Evolutionary conservation across 169 alveolate species (phyloP).

Genomic region (Plasmodium gonderi): DNA sequence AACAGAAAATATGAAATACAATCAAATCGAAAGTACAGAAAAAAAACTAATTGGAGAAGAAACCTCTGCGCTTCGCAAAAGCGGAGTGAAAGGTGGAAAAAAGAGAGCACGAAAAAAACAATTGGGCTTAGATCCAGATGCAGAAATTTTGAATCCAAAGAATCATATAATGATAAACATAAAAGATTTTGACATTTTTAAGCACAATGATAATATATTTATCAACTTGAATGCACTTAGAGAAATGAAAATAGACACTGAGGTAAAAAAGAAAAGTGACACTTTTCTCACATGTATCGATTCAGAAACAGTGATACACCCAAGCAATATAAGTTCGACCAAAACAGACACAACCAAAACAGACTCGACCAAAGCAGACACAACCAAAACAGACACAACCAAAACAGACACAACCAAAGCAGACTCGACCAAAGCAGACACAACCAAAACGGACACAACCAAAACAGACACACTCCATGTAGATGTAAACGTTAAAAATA

Average conservation of each 20-base stretch:
- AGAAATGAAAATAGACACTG: neutral
- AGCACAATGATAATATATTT: constrained; percentile 57
- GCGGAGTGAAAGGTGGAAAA: neutral
- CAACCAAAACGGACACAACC: neutral
- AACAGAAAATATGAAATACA: neutral
- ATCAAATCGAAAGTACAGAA: neutral
- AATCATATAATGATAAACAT: constrained; percentile 50
- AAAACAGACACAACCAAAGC: neutral
- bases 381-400: neutral
- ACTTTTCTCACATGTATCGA: neutral
- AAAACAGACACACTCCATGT: neutral
- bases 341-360: neutral
- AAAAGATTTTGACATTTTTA: constrained; percentile 34
- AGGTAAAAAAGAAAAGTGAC: neutral
- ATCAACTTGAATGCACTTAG: constrained; percentile 28
- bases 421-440: neutral
- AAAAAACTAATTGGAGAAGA: neutral
- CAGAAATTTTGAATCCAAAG: constrained; percentile 9
- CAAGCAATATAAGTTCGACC: neutral
- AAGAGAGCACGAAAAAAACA: constrained; percentile 4
- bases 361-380: neutral
- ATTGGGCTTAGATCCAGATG: neutral
- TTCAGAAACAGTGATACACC: neutral
- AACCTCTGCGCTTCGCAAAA: no score
- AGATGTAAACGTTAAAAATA: constrained; percentile 4